Evolutionary conservation across 2,329 filamentous ascomycete species (phyloP), one percentile per base, ranked within the genome.

Genomic region (Fusarium setosum): DNA sequence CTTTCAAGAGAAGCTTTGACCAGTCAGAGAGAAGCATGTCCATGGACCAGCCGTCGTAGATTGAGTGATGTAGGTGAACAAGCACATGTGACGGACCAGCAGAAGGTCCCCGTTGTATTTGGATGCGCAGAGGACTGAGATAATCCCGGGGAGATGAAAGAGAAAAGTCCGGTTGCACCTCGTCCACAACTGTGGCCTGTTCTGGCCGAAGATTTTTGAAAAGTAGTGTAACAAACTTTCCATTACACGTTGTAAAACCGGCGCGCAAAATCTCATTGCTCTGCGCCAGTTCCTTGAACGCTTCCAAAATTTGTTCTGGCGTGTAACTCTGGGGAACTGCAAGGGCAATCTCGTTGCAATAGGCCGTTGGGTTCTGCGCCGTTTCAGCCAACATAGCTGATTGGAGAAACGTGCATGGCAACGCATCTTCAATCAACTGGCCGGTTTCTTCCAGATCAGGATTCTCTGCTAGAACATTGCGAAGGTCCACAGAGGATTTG

Each of bases 21-120:
- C 97, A 78, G 73, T 97, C 93, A 23, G 84, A 79, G 13, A 92
- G 69, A 0, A 96, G 77, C 26, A 95, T 81, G 50, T 97, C 91
- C 72, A 94, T 85, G 0, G 93, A 94, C 94, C 94, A 97, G n/a
- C 94, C 94, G 75, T 97, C 94, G 72, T 97, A 97, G 1, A 96
- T 75, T 1, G 92, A 89, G 76, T 97, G 94, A 73, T 97, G 94
- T 0, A 96, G 81, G 12, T 90, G 83, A 41, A 92, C 52, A 11
- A 86, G 76, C 5, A 74, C 48, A 9, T 79, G 68, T 29, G 73
- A 70, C 4, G 73, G 54, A 5, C 72, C 48, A 9, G 26, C 18
- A 17, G 66, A 17, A 8, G 69, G 17, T 8, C 50, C 29, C 12
- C 68, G 68, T 9, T 53, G 37, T 2, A 94, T 77, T 59, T 92